Base-by-base conservation (phyloP, 2,329 filamentous ascomycete species). In the Elsinoe fawcettii region DNA sequence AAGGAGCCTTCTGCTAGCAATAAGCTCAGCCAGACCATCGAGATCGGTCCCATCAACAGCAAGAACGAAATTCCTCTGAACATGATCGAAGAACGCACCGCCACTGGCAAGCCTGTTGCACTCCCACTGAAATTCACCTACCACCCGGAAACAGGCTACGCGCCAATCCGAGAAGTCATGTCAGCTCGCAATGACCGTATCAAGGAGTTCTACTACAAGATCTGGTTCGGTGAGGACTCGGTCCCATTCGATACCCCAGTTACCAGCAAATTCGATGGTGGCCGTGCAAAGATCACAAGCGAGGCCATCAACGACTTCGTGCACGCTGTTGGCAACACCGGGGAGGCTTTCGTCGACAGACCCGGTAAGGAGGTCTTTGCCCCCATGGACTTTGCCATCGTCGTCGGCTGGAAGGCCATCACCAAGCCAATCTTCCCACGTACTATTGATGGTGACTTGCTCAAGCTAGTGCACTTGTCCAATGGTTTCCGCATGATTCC, bases 401-500 rank as follows among this genome's bases (percentile, higher is more conserved):
- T 74, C 9, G 66, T 74, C 44, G 70, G 69, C 27, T 74, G 72
- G 72, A 97, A 99, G 77, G 93, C 93, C 43, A 99, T 99, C 68
- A 99, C 91, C 9, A 97, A 97, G 80, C 93, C 93, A 12, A 99
- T 99, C 73, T 99, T 99, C 81, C 93, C 93, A 63, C 86, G 90
- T 64, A 89, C 85, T 60, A 97, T 99, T 66, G 93, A 99, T 65
- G 93, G 95, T 63, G 93, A 99, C 69, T 78, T 99, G 56, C 80
- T 99, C 60, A 96, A 95, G 76, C 84, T 99, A 56, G 92, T 99
- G 11, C 93, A 99, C 74, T 76, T 99, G 60, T 97, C 93, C 51
- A 99, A 99, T 72, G 86, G 88, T 61, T 99, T 97, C 85, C 88
- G 93, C 66, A 99, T 99, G 93, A 82, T 97, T 63, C 91, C 93